Evolutionary conservation across 2,329 filamentous ascomycete species (phyloP).

Genomic region (Aureobasidium mangrovei): DNA sequence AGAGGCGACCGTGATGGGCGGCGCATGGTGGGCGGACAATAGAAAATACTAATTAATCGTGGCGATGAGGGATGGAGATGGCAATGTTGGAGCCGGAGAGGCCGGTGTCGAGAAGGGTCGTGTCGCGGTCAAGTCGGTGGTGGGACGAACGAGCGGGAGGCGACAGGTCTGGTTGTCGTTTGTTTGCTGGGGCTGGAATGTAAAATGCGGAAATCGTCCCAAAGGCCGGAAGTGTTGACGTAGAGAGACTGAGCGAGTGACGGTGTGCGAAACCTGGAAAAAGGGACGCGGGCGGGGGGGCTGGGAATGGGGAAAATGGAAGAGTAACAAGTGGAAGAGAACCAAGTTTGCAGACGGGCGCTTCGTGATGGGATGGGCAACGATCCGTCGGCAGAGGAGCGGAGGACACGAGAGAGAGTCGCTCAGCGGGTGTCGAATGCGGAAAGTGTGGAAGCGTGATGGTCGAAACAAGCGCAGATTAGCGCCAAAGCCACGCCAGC

Average conservation of each 20-base stretch:
- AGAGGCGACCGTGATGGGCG: conserved; percentile 24
- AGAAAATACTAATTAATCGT: conserved; percentile 1
- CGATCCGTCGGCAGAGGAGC: background rate
- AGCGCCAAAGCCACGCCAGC: conserved; percentile 14
- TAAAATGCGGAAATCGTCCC: background rate
- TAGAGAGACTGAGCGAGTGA: conserved; percentile 6
- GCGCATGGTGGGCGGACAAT: conserved; percentile 21
- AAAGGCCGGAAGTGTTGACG: conserved; percentile 9
- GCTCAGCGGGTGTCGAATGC: background rate
- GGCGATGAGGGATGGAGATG: background rate
- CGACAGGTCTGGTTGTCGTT: background rate
- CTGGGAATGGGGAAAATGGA: background rate
- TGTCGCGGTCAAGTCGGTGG: background rate
- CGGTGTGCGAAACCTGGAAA: background rate
- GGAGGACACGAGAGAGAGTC: background rate
- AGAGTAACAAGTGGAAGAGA: conserved; percentile 3
- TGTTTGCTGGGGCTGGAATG: conserved; percentile 7
- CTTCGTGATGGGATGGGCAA: conserved; percentile 5
- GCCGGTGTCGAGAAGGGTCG: background rate
- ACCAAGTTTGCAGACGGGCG: background rate
- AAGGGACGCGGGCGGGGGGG: conserved; percentile 4
- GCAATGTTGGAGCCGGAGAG: background rate
- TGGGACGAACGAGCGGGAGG: conserved; percentile 2
- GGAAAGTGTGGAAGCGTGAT: conserved; percentile 9
- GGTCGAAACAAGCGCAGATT: conserved; percentile 9